A percentile compares a stretch with the other conserved stretches of the same genome.
These are phyloP conservation scores for Nigrograna mackinnonii DNA, from an alignment of 2,329 filamentous ascomycete genomes.

Conservation along the genomic window DNA sequence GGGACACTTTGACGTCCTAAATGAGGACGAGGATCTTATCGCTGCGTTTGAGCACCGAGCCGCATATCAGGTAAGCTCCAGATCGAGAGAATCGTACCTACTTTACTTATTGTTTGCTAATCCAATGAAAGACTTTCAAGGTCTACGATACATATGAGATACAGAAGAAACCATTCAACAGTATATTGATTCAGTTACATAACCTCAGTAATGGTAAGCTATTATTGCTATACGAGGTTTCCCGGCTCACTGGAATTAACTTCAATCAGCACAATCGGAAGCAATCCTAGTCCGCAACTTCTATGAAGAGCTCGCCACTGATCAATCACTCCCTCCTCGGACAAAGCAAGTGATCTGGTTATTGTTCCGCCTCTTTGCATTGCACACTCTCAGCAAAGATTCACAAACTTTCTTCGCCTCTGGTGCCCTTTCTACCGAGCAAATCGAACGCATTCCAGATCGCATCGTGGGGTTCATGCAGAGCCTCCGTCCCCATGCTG, in stretches of 20 bases:
- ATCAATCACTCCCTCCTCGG: conserved; percentile 23
- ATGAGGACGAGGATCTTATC: conserved; percentile 39
- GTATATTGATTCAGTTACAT: conserved; percentile 47
- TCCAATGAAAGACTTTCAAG: no score
- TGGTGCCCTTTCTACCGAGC: conserved; percentile 43
- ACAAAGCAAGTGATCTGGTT: conserved; percentile 40
- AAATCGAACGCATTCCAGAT: conserved; percentile 45
- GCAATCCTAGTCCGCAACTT: conserved; percentile 54
- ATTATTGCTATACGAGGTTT: no score
- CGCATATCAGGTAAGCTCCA: conserved; percentile 46
- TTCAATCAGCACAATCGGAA: conserved; percentile 56
- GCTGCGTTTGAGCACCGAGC: conserved; percentile 51
- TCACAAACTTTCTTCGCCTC: conserved; percentile 51
- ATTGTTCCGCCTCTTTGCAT: conserved; percentile 53
- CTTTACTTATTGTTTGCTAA: no score
- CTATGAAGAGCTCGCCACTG: conserved; percentile 40
- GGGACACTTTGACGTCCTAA: conserved; percentile 28
- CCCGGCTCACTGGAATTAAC: no score
- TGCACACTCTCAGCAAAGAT: conserved; percentile 51
- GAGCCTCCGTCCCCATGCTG: conserved; percentile 54
- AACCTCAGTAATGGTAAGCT: conserved; percentile 44
- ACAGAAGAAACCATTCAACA: conserved; percentile 53
- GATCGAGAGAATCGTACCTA: no score
- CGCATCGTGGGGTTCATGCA: conserved; percentile 52
- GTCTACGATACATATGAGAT: conserved; percentile 50